Base-by-base conservation (phyloP, 768 basidiomycete species). In the Russula dissimulans region DNA sequence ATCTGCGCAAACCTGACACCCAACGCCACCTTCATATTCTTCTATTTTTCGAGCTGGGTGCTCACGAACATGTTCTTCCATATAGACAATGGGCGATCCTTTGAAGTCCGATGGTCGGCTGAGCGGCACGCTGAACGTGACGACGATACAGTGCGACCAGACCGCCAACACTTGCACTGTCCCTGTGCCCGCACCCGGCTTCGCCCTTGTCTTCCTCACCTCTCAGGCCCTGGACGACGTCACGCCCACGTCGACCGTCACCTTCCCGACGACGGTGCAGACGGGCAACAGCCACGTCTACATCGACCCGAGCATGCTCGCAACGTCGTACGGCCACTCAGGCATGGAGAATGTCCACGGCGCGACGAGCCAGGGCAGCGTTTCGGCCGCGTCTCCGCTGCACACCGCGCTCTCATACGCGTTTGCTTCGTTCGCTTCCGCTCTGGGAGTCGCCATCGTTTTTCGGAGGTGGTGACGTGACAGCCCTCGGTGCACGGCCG, bases 181-280 rank as follows among this genome's bases (percentile, higher is more conserved):
- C 42, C 76, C 76, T 4, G 81, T 92, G 41, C 79, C 81, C 42
- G 86, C 88, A 0, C 89, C 91, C 0, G 81, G 81, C 39, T 83
- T 86, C 60, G 89, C 88, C 1, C 76, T 92, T 48, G 87, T 92
- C 59, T 89, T 89, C 76, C 73, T 91, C 41, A 79, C 74, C 5
- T 69, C 74, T 55, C 62, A 69, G 26, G 75, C 79, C 3, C 67
- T 77, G 34, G 56, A 70, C 0, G 76, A 76, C 48, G 68, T 72
- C 10, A 69, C 67, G 15, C 71, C 71, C 4, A 69, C 65, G 0
- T 62, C 61, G 17, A 86, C 86, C 2, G 78, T 79, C 63, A 71
- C 71, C 22, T 70, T 69, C 31, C 60, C 80, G 12, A 84, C 80
- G 12, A 82, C 84, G 0, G 80, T 77, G 12, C 68, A 72, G n/a